Evolutionary conservation across 1,284 basidiomycete species (phyloP).

Genomic region (Sanghuangporus baumii): DNA sequence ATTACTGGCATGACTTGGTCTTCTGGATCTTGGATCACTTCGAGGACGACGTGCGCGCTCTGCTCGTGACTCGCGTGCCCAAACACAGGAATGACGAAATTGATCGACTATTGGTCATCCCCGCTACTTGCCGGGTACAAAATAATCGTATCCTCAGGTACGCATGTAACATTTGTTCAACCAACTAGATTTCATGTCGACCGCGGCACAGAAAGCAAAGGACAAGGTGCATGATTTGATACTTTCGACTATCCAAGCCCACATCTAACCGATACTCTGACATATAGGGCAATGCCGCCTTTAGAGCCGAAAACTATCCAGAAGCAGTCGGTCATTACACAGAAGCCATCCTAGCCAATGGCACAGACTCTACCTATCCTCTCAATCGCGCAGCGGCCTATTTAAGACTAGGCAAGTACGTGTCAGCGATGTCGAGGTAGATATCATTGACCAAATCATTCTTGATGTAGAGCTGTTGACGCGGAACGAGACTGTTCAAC

Average conservation of each 20-base stretch:
- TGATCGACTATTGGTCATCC: neutral
- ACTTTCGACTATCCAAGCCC: neutral
- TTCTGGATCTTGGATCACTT: neutral
- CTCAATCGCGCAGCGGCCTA: slow-evolving; percentile 80
- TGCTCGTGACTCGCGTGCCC: neutral
- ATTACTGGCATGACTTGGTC: neutral
- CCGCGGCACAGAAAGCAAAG: slow-evolving; percentile 17
- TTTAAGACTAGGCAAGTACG: slow-evolving; percentile 82
- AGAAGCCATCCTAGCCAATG: slow-evolving; percentile 61
- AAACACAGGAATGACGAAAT: neutral
- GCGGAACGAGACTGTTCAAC: slow-evolving; percentile 68
- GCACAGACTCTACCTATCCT: slow-evolving; percentile 57
- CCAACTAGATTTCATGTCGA: neutral
- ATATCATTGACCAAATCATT: slow-evolving; percentile 8
- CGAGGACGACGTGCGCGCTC: neutral
- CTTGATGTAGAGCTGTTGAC: slow-evolving; percentile 52
- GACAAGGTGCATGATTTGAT: slow-evolving; percentile 1
- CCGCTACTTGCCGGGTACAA: neutral
- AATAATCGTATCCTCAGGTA: neutral
- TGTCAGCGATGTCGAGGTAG: slow-evolving; percentile 17
- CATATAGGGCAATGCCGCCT: slow-evolving; percentile 52
- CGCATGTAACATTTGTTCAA: no score
- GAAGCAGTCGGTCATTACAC: slow-evolving; percentile 66
- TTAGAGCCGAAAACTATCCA: slow-evolving; percentile 47
- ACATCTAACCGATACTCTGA: neutral